Evolutionary conservation across 2,329 filamentous ascomycete genomes (phyloP).

Genomic region (Claviceps sp.): DNA sequence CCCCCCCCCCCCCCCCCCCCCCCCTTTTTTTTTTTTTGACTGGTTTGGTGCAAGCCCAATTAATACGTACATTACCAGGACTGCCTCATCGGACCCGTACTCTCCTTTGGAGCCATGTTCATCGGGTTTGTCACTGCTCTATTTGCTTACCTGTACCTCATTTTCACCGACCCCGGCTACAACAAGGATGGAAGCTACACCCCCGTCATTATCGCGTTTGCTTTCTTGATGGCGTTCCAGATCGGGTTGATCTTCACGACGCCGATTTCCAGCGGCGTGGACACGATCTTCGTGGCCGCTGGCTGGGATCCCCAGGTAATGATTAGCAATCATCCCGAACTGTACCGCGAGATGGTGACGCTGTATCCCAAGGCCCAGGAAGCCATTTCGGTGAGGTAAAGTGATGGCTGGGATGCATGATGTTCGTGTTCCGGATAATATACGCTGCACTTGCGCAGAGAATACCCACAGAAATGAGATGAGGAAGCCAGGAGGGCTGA

Average conservation of each 20-base stretch:
- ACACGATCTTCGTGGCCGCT: conserved; percentile 78
- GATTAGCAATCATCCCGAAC: conserved; percentile 65
- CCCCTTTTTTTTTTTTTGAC: too few species aligned
- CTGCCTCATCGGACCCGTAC: conserved; percentile 62
- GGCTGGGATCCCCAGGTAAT: conserved; percentile 60
- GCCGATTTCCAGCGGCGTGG: conserved; percentile 74
- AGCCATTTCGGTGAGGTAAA: conserved; percentile 39
- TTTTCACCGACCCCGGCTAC: conserved; percentile 69
- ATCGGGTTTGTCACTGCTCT: conserved; percentile 73
- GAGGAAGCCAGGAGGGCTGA: background rate
- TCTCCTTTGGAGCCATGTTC: conserved; percentile 68
- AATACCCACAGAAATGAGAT: background rate
- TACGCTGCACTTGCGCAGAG: background rate
- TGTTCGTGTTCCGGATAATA: background rate
- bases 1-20: too few species aligned
- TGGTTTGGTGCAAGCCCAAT: background rate
- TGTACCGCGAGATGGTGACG: conserved; percentile 65
- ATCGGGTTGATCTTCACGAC: conserved; percentile 83
- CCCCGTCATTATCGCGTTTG: conserved; percentile 65
- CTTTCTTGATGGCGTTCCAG: conserved; percentile 82
- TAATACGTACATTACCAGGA: conserved; percentile 30
- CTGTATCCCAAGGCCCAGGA: conserved; percentile 78
- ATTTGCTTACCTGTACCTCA: conserved; percentile 74
- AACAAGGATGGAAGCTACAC: conserved; percentile 57
- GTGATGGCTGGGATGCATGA: background rate